These are phyloP conservation scores for Cylindrotheca fusiformis DNA, from an alignment of 108 stramenopile species.

Conservation along the genomic window DNA sequence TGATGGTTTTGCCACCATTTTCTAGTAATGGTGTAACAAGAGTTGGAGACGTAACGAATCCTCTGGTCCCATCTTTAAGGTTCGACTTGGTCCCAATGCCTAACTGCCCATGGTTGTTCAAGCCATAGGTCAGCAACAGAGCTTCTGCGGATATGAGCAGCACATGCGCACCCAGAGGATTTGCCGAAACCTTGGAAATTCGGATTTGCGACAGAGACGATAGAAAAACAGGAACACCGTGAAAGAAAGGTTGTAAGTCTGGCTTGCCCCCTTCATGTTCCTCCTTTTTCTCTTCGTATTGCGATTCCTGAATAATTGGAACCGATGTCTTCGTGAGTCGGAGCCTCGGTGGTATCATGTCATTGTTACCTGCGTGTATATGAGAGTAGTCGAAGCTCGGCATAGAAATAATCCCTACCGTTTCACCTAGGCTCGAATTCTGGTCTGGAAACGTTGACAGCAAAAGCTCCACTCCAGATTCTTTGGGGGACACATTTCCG, in stretches of 20 bases:
- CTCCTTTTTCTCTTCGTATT: constrained; percentile 25
- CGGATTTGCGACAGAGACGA: constrained; percentile 59
- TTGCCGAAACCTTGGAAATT: constrained; percentile 67
- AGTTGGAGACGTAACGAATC: constrained; percentile 50
- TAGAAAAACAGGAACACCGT: constrained; percentile 75
- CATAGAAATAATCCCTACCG: constrained; percentile 29
- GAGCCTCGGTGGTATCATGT: constrained; percentile 26
- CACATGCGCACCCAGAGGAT: constrained; percentile 78
- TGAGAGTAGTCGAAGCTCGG: constrained; percentile 66
- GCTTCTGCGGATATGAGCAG: constrained; percentile 75
- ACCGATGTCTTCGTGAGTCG: constrained; percentile 6
- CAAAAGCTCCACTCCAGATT: neutral
- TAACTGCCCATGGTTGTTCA: constrained; percentile 74
- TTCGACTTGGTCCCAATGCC: constrained; percentile 54
- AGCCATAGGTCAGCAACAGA: constrained; percentile 74
- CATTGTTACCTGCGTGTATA: constrained; percentile 34
- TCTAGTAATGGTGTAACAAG: constrained; percentile 79
- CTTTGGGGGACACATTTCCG: neutral
- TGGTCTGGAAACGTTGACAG: neutral
- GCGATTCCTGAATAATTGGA: constrained; percentile 22
- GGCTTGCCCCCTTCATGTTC: constrained; percentile 1
- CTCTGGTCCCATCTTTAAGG: constrained; percentile 14
- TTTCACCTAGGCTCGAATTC: neutral
- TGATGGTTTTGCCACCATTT: constrained; percentile 78
- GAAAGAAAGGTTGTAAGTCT: constrained; percentile 33